A percentile compares a stretch with the other conserved stretches of the same genome.
These are phyloP conservation scores for Xylariaceae sp. DNA, from an alignment of 2,329 filamentous ascomycete genomes.

Conservation along the genomic window DNA sequence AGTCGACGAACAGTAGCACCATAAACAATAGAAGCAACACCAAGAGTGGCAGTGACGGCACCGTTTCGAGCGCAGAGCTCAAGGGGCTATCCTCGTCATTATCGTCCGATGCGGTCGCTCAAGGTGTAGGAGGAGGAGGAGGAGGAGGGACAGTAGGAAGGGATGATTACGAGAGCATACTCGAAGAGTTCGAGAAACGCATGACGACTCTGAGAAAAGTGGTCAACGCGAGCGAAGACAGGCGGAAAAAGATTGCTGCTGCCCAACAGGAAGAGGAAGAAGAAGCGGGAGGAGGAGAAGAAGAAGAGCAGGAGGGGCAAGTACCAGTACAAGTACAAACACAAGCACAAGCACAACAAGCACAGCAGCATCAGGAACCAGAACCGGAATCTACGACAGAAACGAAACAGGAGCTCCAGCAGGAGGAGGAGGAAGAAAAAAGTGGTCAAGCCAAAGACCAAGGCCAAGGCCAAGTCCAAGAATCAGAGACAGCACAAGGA, in stretches of 20 bases:
- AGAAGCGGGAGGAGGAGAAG: neutral
- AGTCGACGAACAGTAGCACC: constrained; percentile 30
- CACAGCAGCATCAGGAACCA: too few species aligned
- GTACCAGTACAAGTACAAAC: neutral
- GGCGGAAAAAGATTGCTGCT: constrained; percentile 31
- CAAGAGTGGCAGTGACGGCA: too few species aligned
- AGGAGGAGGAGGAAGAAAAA: too few species aligned
- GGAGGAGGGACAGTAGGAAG: constrained; percentile 23
- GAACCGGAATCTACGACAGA: too few species aligned
- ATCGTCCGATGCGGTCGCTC: constrained; percentile 33
- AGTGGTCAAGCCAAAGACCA: too few species aligned
- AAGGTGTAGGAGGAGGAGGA: constrained; percentile 26
- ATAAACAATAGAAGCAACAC: too few species aligned
- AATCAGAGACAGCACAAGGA: too few species aligned
- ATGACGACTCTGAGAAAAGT: constrained; percentile 52
- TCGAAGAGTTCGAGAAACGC: constrained; percentile 53
- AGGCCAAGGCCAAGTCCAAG: too few species aligned
- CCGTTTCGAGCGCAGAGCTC: too few species aligned
- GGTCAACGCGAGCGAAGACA: constrained; percentile 46
- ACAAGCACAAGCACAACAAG: neutral
- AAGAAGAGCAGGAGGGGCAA: neutral
- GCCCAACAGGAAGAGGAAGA: constrained; percentile 9
- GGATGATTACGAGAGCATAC: constrained; percentile 46
- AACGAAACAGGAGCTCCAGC: too few species aligned
- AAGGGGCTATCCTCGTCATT: too few species aligned